phyloP scores from a whole-genome alignment of 176 grass and related monocot genomes.

The Triticum urartu region DNA sequence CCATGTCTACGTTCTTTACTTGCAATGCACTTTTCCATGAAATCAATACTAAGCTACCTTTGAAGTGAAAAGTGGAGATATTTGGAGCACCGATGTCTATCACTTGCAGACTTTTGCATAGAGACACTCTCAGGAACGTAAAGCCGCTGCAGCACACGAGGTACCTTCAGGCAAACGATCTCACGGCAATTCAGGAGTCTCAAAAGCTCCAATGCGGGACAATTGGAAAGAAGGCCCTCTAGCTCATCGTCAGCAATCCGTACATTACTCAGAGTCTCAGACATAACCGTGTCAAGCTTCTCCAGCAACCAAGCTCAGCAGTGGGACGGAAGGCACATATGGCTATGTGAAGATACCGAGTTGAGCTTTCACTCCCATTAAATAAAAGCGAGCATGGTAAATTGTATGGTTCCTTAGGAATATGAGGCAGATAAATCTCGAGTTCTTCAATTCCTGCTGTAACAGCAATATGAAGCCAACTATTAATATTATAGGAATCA shows the following conservation, averaged over 20 bases:
- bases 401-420: not conserved
- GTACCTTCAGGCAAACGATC: not conserved
- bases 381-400: not conserved
- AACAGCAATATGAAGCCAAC: not conserved
- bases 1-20: too few species aligned
- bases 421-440: not conserved
- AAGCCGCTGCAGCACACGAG: not conserved
- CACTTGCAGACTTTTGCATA: not conserved
- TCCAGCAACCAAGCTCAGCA: too few species aligned
- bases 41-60: not conserved
- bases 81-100: not conserved
- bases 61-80: not conserved
- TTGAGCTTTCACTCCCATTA: not conserved
- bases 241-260: not conserved
- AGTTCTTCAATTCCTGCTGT: conserved; percentile 1
- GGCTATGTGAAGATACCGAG: not conserved
- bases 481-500: not conserved
- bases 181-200: not conserved
- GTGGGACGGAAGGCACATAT: not conserved
- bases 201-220: not conserved
- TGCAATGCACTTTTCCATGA: too few species aligned
- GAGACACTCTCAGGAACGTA: not conserved
- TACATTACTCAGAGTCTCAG: not conserved
- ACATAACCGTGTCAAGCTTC: not conserved
- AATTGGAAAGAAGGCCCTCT: not conserved